Base-by-base conservation (phyloP, 371 early-diverging fungal species). In the Gilbertella persicaria region DNA sequence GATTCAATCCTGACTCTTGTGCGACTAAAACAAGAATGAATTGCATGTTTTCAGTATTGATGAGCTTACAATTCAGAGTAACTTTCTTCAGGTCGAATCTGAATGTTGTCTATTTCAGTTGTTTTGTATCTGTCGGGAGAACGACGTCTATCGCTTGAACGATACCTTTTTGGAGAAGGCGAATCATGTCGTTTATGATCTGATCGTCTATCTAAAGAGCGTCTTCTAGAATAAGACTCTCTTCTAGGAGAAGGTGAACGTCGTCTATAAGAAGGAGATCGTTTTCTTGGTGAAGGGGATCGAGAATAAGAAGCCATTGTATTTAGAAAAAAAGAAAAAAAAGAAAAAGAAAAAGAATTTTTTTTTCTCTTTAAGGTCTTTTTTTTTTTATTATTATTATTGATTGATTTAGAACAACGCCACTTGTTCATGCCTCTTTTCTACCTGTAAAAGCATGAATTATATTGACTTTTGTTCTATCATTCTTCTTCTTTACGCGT, bases 1-100 rank as follows among this genome's bases (percentile, higher is more conserved):
- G 64, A 84, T 9, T 66, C 66, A 30, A 80, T 67, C 23, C 91
- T 75, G n/a, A 68, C 67, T 20, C 73, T 63, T 45, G 50, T 63
- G 36, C 75, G 79, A 55, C 79, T 84, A 63, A 36, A 44, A 40
- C 28, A 20, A 24, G n/a, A n/a, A 26, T 23, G 38, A 17, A 24
- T 17, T 21, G 36, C 0, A 30, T 10, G 24, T 36, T 33, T 20
- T 46, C 17, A 13, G 3, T 19, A 33, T 2, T 3, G 2, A 41
- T 4, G 16, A 33, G 14, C 37, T 50, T 56, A 49, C 57, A 49
- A 56, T 19, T 56, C 57, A 1, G 57, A 37, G 29, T 37, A 56
- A 13, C 44, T 44, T 23, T 56, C 57, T 37, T 44, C 50, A 21
- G 57, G 57, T 44, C 43, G 50, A 36, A 56, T 56, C 1, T 37